phyloP scores from a whole-genome alignment of 768 basidiomycete genomes.

The Agaricus blazei region DNA sequence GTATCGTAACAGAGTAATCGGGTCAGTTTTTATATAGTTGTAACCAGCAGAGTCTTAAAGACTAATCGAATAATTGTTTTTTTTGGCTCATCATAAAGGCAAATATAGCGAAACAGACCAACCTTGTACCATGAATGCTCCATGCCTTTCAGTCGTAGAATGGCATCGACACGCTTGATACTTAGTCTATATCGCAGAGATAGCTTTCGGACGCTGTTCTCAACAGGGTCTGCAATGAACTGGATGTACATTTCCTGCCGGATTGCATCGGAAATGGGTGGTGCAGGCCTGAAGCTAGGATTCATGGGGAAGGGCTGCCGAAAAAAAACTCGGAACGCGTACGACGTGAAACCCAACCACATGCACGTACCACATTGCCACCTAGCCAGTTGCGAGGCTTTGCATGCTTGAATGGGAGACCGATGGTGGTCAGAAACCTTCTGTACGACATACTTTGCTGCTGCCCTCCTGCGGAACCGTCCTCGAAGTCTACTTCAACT shows the following conservation, averaged over 20 bases:
- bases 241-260: slow-evolving; percentile 53
- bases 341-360: slow-evolving; percentile 11
- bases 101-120: slow-evolving; percentile 18
- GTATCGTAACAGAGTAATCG: slow-evolving; percentile 11
- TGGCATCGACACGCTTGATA: slow-evolving; percentile 78
- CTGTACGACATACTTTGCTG: slow-evolving; percentile 20
- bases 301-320: slow-evolving; percentile 83
- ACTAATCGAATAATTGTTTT: slow-evolving; percentile 74
- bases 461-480: background rate
- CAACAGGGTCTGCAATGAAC: slow-evolving; percentile 53
- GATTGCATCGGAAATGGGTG: slow-evolving; percentile 62
- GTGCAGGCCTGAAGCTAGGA: slow-evolving; percentile 74
- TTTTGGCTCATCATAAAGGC: slow-evolving; percentile 47
- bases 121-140: slow-evolving; percentile 73
- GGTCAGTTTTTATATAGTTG: slow-evolving; percentile 23
- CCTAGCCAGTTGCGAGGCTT: slow-evolving; percentile 62
- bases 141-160: slow-evolving; percentile 75
- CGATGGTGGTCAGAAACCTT: slow-evolving; percentile 39
- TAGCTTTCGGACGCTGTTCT: slow-evolving; percentile 53
- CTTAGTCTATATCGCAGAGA: slow-evolving; percentile 62
- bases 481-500: slow-evolving; percentile 10
- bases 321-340: slow-evolving; percentile 10
- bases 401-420: slow-evolving; percentile 36
- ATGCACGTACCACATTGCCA: slow-evolving; percentile 40
- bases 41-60: slow-evolving; percentile 87